Base-by-base conservation (phyloP, 805 yeast genomes). In the Saccharomycopsis sp. region DNA sequence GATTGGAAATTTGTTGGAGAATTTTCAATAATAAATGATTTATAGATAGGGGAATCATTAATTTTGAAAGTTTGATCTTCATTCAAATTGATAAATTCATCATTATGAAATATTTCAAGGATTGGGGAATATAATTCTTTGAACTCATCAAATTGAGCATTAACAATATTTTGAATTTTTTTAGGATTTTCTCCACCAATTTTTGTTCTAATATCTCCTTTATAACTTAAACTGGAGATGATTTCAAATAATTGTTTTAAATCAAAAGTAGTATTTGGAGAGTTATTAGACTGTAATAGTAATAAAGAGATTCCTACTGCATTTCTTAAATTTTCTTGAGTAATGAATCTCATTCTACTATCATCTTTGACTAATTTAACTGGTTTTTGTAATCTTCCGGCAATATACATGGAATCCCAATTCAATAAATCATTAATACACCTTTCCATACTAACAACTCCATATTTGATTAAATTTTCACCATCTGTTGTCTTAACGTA, bases 371-470 rank as follows among this genome's bases (percentile, higher is more conserved):
- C 57, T 26, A 83, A 69, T 45, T 82, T 79, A 4, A 89, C 94
- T 0, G 98, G 98, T 53, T 92, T 92, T 52, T 92, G 98, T 43
- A 92, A 63, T 47, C 98, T 67, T 1, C 98, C 98, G 2, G 96
- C 94, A 15, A 92, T 54, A 52, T 92, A 92, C 51, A 92, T 70
- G 0, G 87, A 72, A 21, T 75, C 66, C 98, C 98, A 92, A 41
- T 79, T 74, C n/a, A 73, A 64, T 21, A 92, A 62, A 60, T 92
- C 98, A 28, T 64, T 64, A 29, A 76, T 59, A 17, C 85, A 60
- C 8, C 68, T 68, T 18, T 72, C 69, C 47, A 72, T 66, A 3
- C 85, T 76, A 1, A 87, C 79, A 10, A 87, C 79, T 12, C 98
- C 98, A 55, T 92, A 92, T 55, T 92, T 92, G 34, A 89, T 73